phyloP scores from a whole-genome alignment of 2,329 filamentous ascomycete genomes.

The Stachybotrys elegans region DNA sequence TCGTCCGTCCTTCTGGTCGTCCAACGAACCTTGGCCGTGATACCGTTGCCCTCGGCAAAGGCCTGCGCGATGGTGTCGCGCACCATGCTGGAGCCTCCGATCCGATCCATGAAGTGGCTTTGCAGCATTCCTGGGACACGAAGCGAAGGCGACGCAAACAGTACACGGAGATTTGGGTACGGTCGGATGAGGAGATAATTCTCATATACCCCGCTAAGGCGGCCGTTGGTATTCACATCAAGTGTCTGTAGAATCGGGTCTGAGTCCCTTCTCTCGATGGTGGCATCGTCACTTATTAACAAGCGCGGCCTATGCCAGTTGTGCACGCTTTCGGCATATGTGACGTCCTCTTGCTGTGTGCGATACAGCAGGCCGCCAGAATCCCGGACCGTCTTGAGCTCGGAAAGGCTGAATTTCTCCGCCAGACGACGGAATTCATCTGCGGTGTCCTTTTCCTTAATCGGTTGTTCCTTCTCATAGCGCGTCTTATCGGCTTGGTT shows the following conservation, averaged over 20 bases:
- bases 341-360: constrained; percentile 21
- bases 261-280: constrained; percentile 12
- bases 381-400: constrained; percentile 59
- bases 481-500: constrained; percentile 10
- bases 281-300: constrained; percentile 31
- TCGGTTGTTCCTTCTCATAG: constrained; percentile 1
- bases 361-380: constrained; percentile 60
- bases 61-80: constrained; percentile 49
- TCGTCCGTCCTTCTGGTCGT: constrained; percentile 26
- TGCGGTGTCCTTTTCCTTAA: constrained; percentile 26
- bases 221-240: constrained; percentile 14
- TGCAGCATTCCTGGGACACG: constrained; percentile 64
- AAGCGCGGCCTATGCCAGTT: constrained; percentile 36
- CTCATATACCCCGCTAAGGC: constrained; percentile 33
- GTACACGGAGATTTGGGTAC: constrained; percentile 58
- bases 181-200: constrained; percentile 62
- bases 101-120: constrained; percentile 48
- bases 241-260: constrained; percentile 13
- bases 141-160: constrained; percentile 64
- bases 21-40: constrained; percentile 74
- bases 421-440: constrained; percentile 62
- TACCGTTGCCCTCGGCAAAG: constrained; percentile 61
- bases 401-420: constrained; percentile 64
- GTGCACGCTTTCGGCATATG: constrained; percentile 33
- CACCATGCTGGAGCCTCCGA: constrained; percentile 43